Conservation (phyloP, 768 basidiomycete genomes). For the Tulasnella sp. region DNA sequence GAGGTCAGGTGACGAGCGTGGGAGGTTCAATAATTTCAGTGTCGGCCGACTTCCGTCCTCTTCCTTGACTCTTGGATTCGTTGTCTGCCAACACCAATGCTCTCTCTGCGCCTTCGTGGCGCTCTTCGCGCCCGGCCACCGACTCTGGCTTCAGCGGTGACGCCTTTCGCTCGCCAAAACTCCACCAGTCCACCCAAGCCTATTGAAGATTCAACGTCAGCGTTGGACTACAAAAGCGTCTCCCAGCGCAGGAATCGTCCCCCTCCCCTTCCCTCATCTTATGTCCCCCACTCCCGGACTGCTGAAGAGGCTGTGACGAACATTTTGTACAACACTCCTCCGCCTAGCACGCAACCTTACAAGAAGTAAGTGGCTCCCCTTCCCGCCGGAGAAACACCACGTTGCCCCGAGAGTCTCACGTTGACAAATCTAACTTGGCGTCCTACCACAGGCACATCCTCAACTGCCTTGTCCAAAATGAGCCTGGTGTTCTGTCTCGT, state of each 20-base stretch:
- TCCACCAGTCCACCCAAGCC: slow-evolving; percentile 47
- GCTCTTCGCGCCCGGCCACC: not conserved
- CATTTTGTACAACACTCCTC: slow-evolving; percentile 94
- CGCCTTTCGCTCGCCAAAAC: not conserved
- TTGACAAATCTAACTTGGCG: not conserved
- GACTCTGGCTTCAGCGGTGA: not conserved
- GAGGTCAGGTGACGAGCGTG: slow-evolving; percentile 1
- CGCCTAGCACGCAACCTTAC: slow-evolving; percentile 87
- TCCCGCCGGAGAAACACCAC: slow-evolving; percentile 13
- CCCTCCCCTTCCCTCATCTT: slow-evolving; percentile 83
- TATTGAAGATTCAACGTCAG: slow-evolving; percentile 92
- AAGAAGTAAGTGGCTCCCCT: slow-evolving; percentile 65
- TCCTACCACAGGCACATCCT: slow-evolving; percentile 72
- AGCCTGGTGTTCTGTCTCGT: slow-evolving; percentile 98
- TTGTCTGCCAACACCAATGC: slow-evolving; percentile 18
- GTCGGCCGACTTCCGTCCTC: slow-evolving; percentile 24
- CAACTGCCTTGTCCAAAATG: slow-evolving; percentile 98
- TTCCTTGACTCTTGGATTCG: slow-evolving; percentile 26
- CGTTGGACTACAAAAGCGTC: slow-evolving; percentile 82
- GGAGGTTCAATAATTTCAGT: slow-evolving; percentile 27
- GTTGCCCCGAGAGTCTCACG: slow-evolving; percentile 38
- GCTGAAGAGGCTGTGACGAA: slow-evolving; percentile 98
- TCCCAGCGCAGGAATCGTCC: slow-evolving; percentile 65
- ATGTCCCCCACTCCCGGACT: slow-evolving; percentile 76
- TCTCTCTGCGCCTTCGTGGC: slow-evolving; percentile 11